Percentiles rank a stretch among this genome's conserved stretches.
phyloP scores from a whole-genome alignment of 495 filamentous ascomycete species.

The Acidomyces sp. region DNA sequence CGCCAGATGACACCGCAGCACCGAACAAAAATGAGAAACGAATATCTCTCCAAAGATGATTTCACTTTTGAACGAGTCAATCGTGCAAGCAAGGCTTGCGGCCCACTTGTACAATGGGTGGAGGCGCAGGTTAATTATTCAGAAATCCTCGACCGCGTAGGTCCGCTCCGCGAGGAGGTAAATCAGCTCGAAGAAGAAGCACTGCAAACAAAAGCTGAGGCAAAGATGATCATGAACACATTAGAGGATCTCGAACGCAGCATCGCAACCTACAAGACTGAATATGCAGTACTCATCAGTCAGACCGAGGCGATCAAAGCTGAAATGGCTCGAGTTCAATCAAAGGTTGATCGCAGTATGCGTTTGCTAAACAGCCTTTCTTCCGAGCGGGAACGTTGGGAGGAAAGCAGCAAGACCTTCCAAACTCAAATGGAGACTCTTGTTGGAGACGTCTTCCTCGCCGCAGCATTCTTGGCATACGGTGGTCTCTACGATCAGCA shows the following conservation, averaged over 20 bases:
- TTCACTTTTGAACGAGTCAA: conserved; percentile 95
- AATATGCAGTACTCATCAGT: conserved; percentile 91
- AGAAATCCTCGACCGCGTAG: conserved; percentile 88
- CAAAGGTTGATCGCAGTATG: conserved; percentile 94
- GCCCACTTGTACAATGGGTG: conserved; percentile 94
- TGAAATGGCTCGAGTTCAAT: conserved; percentile 91
- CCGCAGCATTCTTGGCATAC: conserved; percentile 95
- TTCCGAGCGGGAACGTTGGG: conserved; percentile 85
- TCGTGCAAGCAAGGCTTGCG: conserved; percentile 90
- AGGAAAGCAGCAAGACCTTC: conserved; percentile 92
- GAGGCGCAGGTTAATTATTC: conserved; percentile 95
- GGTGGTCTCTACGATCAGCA: conserved; percentile 95
- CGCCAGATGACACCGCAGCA: conserved; percentile 77
- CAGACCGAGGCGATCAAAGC: conserved; percentile 94
- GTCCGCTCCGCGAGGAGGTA: conserved; percentile 85
- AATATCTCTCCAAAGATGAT: conserved; percentile 80
- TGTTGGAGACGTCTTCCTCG: conserved; percentile 86
- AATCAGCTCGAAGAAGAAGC: conserved; percentile 73
- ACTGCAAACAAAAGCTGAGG: conserved; percentile 84
- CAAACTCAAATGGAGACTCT: conserved; percentile 95
- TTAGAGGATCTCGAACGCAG: conserved; percentile 74
- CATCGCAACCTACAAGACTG: conserved; percentile 90
- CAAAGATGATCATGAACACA: conserved; percentile 77
- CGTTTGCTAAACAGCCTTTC: conserved; percentile 87
- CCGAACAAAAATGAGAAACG: conserved; percentile 77